Evolutionary conservation across 371 early-diverging fungal species (phyloP).

Genomic region (Mortierella sp.): DNA sequence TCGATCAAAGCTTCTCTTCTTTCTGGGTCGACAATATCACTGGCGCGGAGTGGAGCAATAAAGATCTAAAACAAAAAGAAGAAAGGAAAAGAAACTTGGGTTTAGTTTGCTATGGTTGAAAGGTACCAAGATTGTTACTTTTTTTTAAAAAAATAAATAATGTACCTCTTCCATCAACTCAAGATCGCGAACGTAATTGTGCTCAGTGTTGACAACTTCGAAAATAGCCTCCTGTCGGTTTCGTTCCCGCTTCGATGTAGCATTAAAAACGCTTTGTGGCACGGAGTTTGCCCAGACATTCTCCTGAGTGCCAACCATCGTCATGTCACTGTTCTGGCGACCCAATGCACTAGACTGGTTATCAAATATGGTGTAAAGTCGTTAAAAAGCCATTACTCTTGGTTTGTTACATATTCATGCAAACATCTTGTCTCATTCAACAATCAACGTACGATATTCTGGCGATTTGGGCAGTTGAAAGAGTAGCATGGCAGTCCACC

Average conservation of each 20-base stretch:
- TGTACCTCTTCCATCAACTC: conserved; percentile 78
- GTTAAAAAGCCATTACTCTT: neutral
- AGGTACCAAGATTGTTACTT: too few species aligned
- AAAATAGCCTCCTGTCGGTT: conserved; percentile 94
- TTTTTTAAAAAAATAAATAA: neutral
- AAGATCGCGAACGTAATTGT: conserved; percentile 89
- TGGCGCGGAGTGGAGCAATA: conserved; percentile 78
- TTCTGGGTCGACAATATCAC: conserved; percentile 73
- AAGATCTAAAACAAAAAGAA: conserved; percentile 61
- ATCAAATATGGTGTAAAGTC: neutral
- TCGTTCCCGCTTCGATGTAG: conserved; percentile 80
- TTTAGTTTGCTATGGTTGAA: neutral
- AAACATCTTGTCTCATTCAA: neutral
- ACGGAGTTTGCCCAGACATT: conserved; percentile 75
- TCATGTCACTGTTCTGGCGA: conserved; percentile 40
- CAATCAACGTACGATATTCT: conserved; percentile 30
- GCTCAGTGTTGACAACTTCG: conserved; percentile 91
- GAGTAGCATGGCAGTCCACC: conserved; percentile 48
- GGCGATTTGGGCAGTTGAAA: conserved; percentile 50
- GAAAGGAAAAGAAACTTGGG: neutral
- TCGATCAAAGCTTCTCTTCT: conserved; percentile 74
- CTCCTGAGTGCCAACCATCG: conserved; percentile 36
- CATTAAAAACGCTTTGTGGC: conserved; percentile 76
- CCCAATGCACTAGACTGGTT: conserved; percentile 33
- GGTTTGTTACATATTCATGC: neutral